Conservation (phyloP, 495 filamentous ascomycete species). For the Aspergillus bridgeri region DNA sequence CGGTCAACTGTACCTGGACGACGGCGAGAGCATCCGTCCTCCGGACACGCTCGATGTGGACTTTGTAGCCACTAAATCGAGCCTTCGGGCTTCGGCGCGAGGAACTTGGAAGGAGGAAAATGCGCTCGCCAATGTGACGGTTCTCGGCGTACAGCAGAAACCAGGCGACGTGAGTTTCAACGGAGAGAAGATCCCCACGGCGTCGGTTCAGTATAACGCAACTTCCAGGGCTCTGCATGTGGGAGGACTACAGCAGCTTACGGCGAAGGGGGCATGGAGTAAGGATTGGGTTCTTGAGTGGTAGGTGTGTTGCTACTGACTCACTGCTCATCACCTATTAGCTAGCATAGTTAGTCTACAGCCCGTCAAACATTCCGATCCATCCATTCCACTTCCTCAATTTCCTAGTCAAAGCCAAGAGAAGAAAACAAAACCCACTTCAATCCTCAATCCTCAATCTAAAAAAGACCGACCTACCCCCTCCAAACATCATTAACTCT, state of each 20-base stretch:
- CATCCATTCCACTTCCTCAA: too few relatives aligned
- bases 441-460: too few relatives aligned
- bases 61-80: constrained; percentile 48
- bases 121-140: constrained; percentile 60
- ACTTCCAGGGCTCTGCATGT: constrained; percentile 48
- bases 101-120: constrained; percentile 61
- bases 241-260: constrained; percentile 47
- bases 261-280: constrained; percentile 52
- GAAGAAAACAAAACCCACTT: too few relatives aligned
- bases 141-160: constrained; percentile 55
- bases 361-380: too few relatives aligned
- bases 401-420: too few relatives aligned
- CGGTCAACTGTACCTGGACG: constrained; percentile 76
- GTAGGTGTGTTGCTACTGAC: constrained; percentile 20
- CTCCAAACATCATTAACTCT: neutral
- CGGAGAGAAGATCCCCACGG: constrained; percentile 34
- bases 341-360: too few relatives aligned
- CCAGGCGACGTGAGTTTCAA: constrained; percentile 51
- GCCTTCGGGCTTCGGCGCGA: constrained; percentile 42
- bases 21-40: constrained; percentile 69
- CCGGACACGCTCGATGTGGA: constrained; percentile 54
- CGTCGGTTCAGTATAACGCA: constrained; percentile 47
- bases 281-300: constrained; percentile 57
- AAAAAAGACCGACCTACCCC: too few relatives aligned
- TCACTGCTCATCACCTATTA: neutral